Base-by-base conservation (phyloP, 768 basidiomycete genomes). In the Hygrocybe coccinea region DNA sequence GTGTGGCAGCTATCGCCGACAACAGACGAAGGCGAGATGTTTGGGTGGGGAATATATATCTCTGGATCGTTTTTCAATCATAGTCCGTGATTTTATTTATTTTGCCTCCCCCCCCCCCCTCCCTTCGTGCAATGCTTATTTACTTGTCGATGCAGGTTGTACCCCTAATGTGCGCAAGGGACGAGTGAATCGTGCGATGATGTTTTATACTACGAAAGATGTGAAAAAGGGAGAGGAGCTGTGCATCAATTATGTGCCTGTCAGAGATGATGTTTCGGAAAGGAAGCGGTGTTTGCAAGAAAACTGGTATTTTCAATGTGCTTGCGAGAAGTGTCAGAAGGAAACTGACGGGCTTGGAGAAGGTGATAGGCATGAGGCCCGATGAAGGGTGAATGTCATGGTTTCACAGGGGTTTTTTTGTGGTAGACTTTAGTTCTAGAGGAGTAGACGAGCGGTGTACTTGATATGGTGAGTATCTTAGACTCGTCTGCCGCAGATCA, bases 41-140 rank as follows among this genome's bases (percentile, higher is more conserved):
- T 86, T 17, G 85, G 85, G 21, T 87, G 82, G 79, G 82, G 77
- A 4, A 72, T 85, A 58, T 86, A 82, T 67, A 66, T 78, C 5
- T 77, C 76, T 48, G 83, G 78, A 1, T 84, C 84, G 17, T 85
- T 81, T 67, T 87, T 86, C 63, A 87, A 87, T 59, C 85, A 87
- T 62, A 76, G 86, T 85, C 38, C 47, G 74, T 68, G 35, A 4
- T 22, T 25, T 46, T 29, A 34, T 43, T 45, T 39, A 17, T 51
- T 21, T 17, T 12, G 8, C 8, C 17, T 17, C n/a, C n/a, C n/a
- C n/a, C n/a, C n/a, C n/a, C n/a, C n/a, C n/a, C n/a, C n/a, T n/a
- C n/a, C n/a, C n/a, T n/a, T n/a, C n/a, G n/a, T 39, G 22, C 15
- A 47, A 36, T 25, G 19, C 48, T 45, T 25, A n/a, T 17, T 25